These are phyloP conservation scores for Anthracocystis panici-leucophaei DNA, from an alignment of 1,284 basidiomycete species.

Conservation along the genomic window DNA sequence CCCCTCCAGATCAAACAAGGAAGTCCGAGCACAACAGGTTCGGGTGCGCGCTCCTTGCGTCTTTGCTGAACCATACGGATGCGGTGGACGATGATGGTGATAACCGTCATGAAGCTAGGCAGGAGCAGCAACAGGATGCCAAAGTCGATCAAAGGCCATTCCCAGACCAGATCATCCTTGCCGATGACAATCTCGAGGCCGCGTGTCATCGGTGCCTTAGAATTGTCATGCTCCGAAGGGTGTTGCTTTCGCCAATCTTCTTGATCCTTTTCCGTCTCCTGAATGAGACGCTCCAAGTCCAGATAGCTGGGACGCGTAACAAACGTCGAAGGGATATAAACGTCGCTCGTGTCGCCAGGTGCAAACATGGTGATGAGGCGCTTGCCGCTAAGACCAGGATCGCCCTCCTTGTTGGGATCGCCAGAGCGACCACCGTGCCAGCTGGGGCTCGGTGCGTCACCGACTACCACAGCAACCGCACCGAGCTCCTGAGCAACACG, in stretches of 20 bases:
- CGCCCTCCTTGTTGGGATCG: conserved; percentile 55
- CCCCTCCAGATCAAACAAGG: conserved; percentile 66
- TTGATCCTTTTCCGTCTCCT: conserved; percentile 57
- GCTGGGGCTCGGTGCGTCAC: conserved; percentile 54
- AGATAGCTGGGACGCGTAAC: conserved; percentile 66
- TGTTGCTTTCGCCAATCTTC: conserved; percentile 43
- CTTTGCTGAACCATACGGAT: conserved; percentile 58
- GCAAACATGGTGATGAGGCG: conserved; percentile 68
- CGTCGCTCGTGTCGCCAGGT: conserved; percentile 62
- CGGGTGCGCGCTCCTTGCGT: conserved; percentile 64
- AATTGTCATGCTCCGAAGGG: conserved; percentile 15
- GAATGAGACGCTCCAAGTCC: conserved; percentile 60
- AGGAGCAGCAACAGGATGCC: conserved; percentile 65
- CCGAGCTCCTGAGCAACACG: conserved; percentile 65
- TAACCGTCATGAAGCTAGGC: conserved; percentile 65
- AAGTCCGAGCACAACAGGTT: conserved; percentile 59
- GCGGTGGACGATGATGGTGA: conserved; percentile 62
- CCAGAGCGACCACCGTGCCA: conserved; percentile 47
- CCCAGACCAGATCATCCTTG: conserved; percentile 62
- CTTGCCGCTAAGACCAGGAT: conserved; percentile 52
- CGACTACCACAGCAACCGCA: conserved; percentile 66
- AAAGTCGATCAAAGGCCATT: conserved; percentile 66
- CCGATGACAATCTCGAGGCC: conserved; percentile 64
- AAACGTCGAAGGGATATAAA: conserved; percentile 66
- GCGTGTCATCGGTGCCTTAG: conserved; percentile 13